Base-by-base conservation (phyloP, 2,329 filamentous ascomycete genomes). In the Zasmidium angulare region DNA sequence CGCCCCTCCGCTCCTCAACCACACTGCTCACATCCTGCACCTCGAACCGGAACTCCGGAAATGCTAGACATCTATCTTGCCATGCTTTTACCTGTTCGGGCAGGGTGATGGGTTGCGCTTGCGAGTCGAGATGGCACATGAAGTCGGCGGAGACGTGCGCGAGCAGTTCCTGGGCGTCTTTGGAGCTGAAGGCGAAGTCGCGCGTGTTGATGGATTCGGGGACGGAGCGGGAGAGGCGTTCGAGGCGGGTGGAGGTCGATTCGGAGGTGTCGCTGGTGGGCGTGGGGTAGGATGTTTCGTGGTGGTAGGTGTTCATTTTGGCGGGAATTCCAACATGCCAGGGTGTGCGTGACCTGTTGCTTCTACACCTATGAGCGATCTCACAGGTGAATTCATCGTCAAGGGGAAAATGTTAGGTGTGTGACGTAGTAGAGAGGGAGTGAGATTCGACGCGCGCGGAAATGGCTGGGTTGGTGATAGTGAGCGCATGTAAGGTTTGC, bases 11-110 rank as follows among this genome's bases (percentile, higher is more conserved):
- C 46, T 55, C 43, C 9, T 55, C 21, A n/a, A 55, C 22, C 10
- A 49, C 23, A 9, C 20, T 26, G 11, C 17, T 17, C 14, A 55
- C 46, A 17, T n/a, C 40, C n/a, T 23, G 7, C 20, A 55, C 17
- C 2, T 55, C 17, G n/a, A 55, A 55, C 14, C 49, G 24, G 17
- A 56, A 46, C n/a, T 56, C 47, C n/a, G 46, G 54, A 21, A 19
- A 40, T 20, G 50, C 46, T 14, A 2, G 20, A 20, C 22, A 1
- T 2, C 54, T 46, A 19, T 56, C 14, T 14, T 17, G 10, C 54
- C 47, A 56, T 24, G 49, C 29, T 17, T 36, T 31, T 9, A 50
- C 23, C 36, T 57, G 48, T 46, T 57, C 29, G 6, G 12, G 9
- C 10, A 51, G 46, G 10, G 55, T 43, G 17, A 46, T 19, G 21